Base-by-base conservation (phyloP, 129 eudicot species). In the Tagetes patula region DNA sequence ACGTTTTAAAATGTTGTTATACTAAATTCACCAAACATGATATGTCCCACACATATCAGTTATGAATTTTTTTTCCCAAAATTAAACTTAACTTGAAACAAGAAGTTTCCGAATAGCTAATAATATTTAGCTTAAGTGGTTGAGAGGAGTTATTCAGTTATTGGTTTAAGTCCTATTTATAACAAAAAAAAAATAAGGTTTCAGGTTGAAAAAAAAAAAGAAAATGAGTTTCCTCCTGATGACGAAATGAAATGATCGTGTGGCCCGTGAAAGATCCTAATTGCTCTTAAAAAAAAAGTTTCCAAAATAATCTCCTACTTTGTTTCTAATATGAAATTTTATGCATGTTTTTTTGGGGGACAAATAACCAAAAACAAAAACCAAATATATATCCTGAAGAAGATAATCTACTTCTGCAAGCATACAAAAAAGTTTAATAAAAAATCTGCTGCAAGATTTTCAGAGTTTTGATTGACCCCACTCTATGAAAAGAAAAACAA, bases 351-450 rank as follows among this genome's bases (percentile, higher is more conserved):
- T 43, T 43, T 43, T 43, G 8, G 47, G 47, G 47, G 47, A 10
- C 8, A 43, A 48, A 48, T 20, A 48, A 48, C 6, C 8, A 43
- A 43, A 6, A 43, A 7, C 9, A 43, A 43, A 69, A 76, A 75
- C 67, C 59, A 32, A 56, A 72, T 63, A 73, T 69, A 81, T 37
- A 75, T 50, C 60, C 61, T 60, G 41, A 66, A 82, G 66, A 70
- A 67, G 75, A 75, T 75, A 74, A 73, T 77, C 73, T 83, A 72
- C 75, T 69, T 65, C 41, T 80, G 75, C 75, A 75, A 45, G 71
- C 74, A 83, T 37, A 76, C 81, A 79, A 66, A 75, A 20, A 20
- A 20, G 27, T 20, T 75, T 75, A 71, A n/a, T n/a, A 50, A n/a
- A 13, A 50, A 9, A 46, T n/a, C 3, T 65, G 76, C 73, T 75